phyloP scores from a whole-genome alignment of 179 eudicot genomes.

The Spergularia azorica region DNA sequence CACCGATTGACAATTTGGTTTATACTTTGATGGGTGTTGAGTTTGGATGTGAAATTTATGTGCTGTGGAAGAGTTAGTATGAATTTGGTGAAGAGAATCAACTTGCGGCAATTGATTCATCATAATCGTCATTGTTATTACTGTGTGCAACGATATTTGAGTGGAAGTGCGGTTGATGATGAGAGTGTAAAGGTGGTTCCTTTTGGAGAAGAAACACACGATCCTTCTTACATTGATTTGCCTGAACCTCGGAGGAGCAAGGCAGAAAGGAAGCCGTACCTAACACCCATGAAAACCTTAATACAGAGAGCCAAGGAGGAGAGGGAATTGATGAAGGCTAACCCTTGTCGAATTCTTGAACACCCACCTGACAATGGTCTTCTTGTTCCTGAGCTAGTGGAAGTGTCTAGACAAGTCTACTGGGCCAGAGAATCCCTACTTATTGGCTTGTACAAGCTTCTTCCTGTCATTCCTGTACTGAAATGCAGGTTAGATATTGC shows the following conservation, averaged over 20 bases:
- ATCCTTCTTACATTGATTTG: constrained; percentile 47
- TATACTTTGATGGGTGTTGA: constrained; percentile 3
- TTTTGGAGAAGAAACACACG: constrained; percentile 42
- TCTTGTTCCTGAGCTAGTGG: constrained; percentile 56
- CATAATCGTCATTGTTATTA: constrained; percentile 2
- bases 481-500: constrained; percentile 49
- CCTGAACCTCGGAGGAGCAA: constrained; percentile 46
- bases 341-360: constrained; percentile 53
- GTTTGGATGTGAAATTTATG: background rate
- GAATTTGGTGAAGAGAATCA: constrained; percentile 23
- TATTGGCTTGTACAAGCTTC: constrained; percentile 49
- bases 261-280: constrained; percentile 60
- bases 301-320: constrained; percentile 60
- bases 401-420: constrained; percentile 50
- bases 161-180: constrained; percentile 20
- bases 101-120: background rate
- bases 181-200: constrained; percentile 23
- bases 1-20: background rate
- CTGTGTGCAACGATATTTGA: background rate
- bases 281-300: constrained; percentile 54
- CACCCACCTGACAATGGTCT: constrained; percentile 64
- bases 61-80: background rate
- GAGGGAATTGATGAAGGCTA: constrained; percentile 43
- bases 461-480: constrained; percentile 38
- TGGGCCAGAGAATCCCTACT: constrained; percentile 49